Base-by-base conservation (phyloP, 2,329 filamentous ascomycete species). In the Ceratocystis cubensis region DNA sequence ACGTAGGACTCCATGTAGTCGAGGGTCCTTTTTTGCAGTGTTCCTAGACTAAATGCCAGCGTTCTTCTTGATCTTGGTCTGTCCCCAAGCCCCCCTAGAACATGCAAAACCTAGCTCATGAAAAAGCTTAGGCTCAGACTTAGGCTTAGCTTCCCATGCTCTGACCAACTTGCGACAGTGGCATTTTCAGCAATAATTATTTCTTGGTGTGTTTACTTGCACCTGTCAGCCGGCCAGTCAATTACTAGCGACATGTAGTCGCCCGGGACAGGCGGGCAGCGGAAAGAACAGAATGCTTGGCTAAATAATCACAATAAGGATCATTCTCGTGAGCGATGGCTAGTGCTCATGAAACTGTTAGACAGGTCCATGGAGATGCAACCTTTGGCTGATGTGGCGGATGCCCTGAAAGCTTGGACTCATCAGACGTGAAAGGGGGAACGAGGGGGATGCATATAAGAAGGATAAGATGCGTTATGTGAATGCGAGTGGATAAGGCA, bases 331-430 rank as follows among this genome's bases (percentile, higher is more conserved):
- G 17, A 50, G 6, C 10, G 17, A 50, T 50, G 17, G n/a, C 46
- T 57, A 17, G 15, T 17, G 22, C 22, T 33, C 22, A 30, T 13
- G 17, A n/a, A 57, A 17, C 53, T 30, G 22, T 17, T n/a, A 28
- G 28, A 57, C 53, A 28, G 53, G 37, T 4, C 10, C 15, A 57
- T 57, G 53, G 2, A 7, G 53, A 57, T 57, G 53, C 53, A 57
- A 57, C 22, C 53, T 25, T 56, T 15, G 50, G 25, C 20, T 57
- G 28, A 8, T 30, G 22, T 57, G 25, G 53, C 53, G 53, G 25
- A 17, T 5, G 53, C 53, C 53, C 53, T 57, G 53, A 57, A 57
- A 57, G 53, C 53, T 57, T 30, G 53, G 22, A 57, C 22, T 25
- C 22, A 22, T 22, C 2, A 28, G 28, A 15, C 13, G 22, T 22